Percentiles rank a stretch among this genome's conserved stretches.
These are phyloP conservation scores for Pseudogymnoascus sp. DNA, from an alignment of 2,329 filamentous ascomycete species.

Conservation along the genomic window DNA sequence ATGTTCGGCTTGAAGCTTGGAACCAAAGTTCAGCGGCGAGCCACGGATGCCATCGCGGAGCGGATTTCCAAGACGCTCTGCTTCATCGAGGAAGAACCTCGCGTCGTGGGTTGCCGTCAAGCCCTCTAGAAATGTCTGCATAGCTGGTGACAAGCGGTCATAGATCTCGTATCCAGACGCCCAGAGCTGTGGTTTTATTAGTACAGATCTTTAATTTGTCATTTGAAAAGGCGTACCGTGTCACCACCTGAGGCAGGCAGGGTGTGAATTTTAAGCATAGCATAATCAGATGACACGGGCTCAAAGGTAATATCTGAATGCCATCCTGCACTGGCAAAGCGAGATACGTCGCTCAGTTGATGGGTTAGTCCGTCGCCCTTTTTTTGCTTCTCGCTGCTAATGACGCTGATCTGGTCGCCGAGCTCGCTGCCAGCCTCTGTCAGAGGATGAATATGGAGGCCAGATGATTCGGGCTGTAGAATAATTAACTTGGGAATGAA, in stretches of 20 bases:
- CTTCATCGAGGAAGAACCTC: slow-evolving; percentile 43
- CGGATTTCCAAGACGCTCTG: slow-evolving; percentile 35
- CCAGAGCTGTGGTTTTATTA: slow-evolving; percentile 31
- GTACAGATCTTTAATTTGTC: slow-evolving; percentile 8
- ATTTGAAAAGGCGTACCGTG: slow-evolving; percentile 16
- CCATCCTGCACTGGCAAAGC: slow-evolving; percentile 41
- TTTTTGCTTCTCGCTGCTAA: slow-evolving; percentile 48
- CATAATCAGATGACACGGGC: slow-evolving; percentile 44
- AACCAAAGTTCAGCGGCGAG: slow-evolving; percentile 49
- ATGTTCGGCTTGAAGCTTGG: slow-evolving; percentile 34
- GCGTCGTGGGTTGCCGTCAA: slow-evolving; percentile 43
- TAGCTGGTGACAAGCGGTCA: slow-evolving; percentile 42
- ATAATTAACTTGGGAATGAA: background rate
- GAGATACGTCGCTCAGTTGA: slow-evolving; percentile 41
- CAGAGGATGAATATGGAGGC: slow-evolving; percentile 47
- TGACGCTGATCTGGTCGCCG: slow-evolving; percentile 48
- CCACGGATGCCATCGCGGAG: slow-evolving; percentile 36
- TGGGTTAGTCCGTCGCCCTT: slow-evolving; percentile 45
- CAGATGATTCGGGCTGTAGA: slow-evolving; percentile 31
- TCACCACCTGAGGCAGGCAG: slow-evolving; percentile 41
- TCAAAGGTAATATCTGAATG: slow-evolving; percentile 49
- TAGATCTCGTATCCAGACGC: slow-evolving; percentile 46
- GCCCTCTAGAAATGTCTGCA: slow-evolving; percentile 39
- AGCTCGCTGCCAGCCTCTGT: slow-evolving; percentile 44
- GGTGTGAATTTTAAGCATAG: slow-evolving; percentile 42